Evolutionary conservation across 805 yeast species (phyloP).

Genomic region (Candida sonorensis): DNA sequence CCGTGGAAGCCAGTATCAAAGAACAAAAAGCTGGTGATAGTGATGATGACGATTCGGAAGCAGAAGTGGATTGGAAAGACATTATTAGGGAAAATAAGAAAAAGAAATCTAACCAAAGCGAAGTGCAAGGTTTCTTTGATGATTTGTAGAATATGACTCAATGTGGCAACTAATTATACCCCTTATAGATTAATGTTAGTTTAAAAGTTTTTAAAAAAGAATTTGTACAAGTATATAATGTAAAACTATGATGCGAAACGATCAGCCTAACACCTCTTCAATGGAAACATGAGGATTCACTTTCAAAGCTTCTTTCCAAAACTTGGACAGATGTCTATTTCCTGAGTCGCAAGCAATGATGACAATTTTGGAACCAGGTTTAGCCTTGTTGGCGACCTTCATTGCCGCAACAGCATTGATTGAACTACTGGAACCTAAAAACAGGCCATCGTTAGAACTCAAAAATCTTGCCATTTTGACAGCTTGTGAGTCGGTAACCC

Average conservation of each 20-base stretch:
- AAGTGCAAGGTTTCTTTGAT: slow-evolving; percentile 56
- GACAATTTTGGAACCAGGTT: slow-evolving; percentile 65
- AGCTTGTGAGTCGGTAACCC: slow-evolving; percentile 78
- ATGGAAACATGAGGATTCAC: slow-evolving; percentile 30
- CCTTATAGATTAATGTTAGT: no score
- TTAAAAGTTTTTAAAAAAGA: no score
- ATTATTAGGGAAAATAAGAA: slow-evolving; percentile 60
- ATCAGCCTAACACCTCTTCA: slow-evolving; percentile 29
- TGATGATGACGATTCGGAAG: slow-evolving; percentile 32
- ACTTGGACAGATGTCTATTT: slow-evolving; percentile 80
- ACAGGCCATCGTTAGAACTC: slow-evolving; percentile 79
- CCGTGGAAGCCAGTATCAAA: slow-evolving; percentile 48
- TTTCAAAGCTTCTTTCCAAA: slow-evolving; percentile 69
- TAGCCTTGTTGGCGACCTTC: slow-evolving; percentile 39
- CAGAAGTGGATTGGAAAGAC: slow-evolving; percentile 82
- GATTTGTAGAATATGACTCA: slow-evolving; percentile 31
- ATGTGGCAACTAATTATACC: no score
- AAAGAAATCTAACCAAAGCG: slow-evolving; percentile 34
- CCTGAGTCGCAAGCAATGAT: slow-evolving; percentile 93
- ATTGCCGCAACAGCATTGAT: slow-evolving; percentile 89
- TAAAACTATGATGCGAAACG: no score
- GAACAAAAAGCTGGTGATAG: slow-evolving; percentile 39
- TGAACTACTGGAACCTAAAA: slow-evolving; percentile 91
- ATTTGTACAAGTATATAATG: no score
- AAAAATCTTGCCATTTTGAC: slow-evolving; percentile 80